Percentiles rank a stretch among this genome's conserved stretches.
phyloP scores from a whole-genome alignment of 352 stramenopile species.

The Globisporangium apiculatum region DNA sequence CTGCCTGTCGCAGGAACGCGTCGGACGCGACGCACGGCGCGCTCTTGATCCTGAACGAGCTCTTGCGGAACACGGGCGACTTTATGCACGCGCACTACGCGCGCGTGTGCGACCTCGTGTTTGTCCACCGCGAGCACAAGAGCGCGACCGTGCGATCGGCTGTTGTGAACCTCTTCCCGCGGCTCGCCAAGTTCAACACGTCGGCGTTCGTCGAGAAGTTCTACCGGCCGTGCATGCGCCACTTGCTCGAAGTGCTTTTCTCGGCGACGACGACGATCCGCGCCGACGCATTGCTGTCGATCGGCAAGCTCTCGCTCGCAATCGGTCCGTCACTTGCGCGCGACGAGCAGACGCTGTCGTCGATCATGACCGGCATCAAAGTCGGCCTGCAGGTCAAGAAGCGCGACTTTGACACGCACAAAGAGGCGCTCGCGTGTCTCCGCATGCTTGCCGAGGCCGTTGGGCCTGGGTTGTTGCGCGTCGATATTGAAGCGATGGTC shows the following conservation, averaged over 20 bases:
- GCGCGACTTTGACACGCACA: constrained; percentile 80
- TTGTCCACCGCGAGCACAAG: constrained; percentile 75
- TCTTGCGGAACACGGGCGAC: constrained; percentile 82
- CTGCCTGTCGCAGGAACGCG: constrained; percentile 63
- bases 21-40: constrained; percentile 77
- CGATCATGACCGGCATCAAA: constrained; percentile 86
- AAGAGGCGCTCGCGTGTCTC: constrained; percentile 75
- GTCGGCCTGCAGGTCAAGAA: constrained; percentile 76
- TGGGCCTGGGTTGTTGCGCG: constrained; percentile 57
- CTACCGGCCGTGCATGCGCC: constrained; percentile 78
- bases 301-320: constrained; percentile 76
- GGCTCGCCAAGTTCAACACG: constrained; percentile 85
- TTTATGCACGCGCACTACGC: constrained; percentile 86
- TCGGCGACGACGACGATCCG: constrained; percentile 71
- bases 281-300: constrained; percentile 73
- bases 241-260: constrained; percentile 79
- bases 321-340: constrained; percentile 71
- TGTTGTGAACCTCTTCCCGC: constrained; percentile 82
- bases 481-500: constrained; percentile 81
- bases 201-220: constrained; percentile 81
- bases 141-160: constrained; percentile 65
- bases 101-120: constrained; percentile 67
- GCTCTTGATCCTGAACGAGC: constrained; percentile 79
- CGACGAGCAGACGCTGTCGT: constrained; percentile 70
- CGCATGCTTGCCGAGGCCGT: constrained; percentile 79